phyloP scores from a whole-genome alignment of 148 eudicot species.

The Amaranthus palmeri region DNA sequence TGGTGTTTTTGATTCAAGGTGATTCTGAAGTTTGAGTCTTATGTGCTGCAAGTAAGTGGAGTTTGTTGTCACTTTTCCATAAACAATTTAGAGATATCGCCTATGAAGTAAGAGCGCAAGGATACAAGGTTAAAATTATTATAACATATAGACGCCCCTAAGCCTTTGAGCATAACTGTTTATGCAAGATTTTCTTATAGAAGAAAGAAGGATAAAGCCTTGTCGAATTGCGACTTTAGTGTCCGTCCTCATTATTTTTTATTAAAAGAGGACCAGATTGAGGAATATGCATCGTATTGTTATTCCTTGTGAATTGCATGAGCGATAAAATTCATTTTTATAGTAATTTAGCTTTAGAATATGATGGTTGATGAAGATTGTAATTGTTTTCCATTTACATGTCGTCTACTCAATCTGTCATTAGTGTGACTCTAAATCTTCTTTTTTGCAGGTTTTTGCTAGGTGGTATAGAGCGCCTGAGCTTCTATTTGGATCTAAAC shows the following conservation, averaged over 20 bases:
- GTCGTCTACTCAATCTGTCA: neutral
- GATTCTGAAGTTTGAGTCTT: neutral
- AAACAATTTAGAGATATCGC: neutral
- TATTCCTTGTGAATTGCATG: neutral
- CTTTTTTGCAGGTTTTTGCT: constrained; percentile 72
- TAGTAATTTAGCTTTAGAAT: neutral
- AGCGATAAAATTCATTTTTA: too few relatives aligned
- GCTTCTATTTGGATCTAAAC: constrained; percentile 91
- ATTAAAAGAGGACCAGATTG: neutral
- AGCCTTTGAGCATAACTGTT: neutral
- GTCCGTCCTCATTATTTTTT: neutral
- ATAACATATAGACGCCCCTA: neutral
- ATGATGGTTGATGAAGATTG: neutral
- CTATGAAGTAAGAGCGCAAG: neutral
- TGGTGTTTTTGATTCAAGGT: neutral
- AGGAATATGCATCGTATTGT: neutral
- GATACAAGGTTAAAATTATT: neutral
- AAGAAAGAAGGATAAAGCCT: neutral
- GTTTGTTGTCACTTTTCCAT: neutral
- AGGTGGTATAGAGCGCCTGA: constrained; percentile 99
- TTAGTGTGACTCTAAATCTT: constrained; percentile 1
- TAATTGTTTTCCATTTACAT: neutral
- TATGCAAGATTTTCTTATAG: neutral
- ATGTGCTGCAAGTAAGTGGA: neutral
- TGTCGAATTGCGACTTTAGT: neutral